Conservation (phyloP, 164 flowering plant species). For the Vitis vinifera region DNA sequence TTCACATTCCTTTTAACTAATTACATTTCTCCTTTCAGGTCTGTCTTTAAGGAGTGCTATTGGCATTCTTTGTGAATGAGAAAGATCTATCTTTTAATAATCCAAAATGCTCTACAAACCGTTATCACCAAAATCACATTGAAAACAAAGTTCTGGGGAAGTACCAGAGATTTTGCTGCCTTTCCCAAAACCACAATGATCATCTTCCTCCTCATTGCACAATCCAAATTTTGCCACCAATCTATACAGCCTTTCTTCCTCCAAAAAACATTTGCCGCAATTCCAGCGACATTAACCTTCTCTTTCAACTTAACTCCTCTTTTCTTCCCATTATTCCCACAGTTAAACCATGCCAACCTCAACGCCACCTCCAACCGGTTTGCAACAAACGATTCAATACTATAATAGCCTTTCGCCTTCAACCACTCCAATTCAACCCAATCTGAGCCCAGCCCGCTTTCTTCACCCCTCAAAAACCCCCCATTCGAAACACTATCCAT, state of each 20-base stretch:
- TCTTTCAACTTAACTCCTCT: slow-evolving; percentile 69
- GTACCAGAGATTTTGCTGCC: slow-evolving; percentile 74
- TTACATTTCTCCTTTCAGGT: too few relatives aligned
- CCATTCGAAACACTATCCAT: slow-evolving; percentile 75
- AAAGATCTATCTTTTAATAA: neutral
- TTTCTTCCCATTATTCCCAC: slow-evolving; percentile 43
- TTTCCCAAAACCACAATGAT: slow-evolving; percentile 44
- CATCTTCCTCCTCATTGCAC: slow-evolving; percentile 37
- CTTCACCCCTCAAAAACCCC: slow-evolving; percentile 72
- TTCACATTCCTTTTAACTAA: too few relatives aligned
- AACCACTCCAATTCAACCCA: slow-evolving; percentile 91
- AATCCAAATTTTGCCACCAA: slow-evolving; percentile 85
- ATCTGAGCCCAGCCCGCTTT: slow-evolving; percentile 39
- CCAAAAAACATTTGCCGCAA: slow-evolving; percentile 79
- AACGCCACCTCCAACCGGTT: slow-evolving; percentile 75
- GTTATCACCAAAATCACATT: neutral
- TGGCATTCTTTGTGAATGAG: too few relatives aligned
- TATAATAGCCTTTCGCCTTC: slow-evolving; percentile 80
- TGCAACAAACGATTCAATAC: slow-evolving; percentile 73
- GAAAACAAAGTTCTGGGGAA: slow-evolving; percentile 16
- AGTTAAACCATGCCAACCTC: slow-evolving; percentile 80
- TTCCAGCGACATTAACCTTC: slow-evolving; percentile 45
- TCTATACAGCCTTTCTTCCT: slow-evolving; percentile 87
- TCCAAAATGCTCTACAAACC: neutral
- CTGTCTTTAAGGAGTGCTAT: too few relatives aligned